Conservation (phyloP, 2,329 filamentous ascomycete species). For the Arthrobotrys sphaeroides region DNA sequence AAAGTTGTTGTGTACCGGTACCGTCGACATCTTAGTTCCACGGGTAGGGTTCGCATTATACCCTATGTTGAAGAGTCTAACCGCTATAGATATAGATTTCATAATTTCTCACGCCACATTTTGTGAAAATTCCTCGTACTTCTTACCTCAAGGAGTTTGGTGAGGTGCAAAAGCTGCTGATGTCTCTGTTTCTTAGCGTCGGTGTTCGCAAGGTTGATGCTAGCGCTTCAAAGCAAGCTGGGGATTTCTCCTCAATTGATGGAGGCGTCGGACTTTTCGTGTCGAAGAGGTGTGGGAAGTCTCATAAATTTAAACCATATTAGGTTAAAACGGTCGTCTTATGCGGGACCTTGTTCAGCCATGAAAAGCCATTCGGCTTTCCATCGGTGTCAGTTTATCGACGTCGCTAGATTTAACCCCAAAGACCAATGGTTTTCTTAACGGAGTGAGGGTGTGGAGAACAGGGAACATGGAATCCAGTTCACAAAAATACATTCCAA, state of each 20-base stretch:
- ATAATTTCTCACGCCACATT: constrained; percentile 19
- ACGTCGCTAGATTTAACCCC: constrained; percentile 38
- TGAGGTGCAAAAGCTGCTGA: not conserved
- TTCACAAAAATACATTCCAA: constrained; percentile 26
- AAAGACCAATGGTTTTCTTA: constrained; percentile 17
- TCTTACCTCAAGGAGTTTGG: constrained; percentile 27
- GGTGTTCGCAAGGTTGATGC: constrained; percentile 44
- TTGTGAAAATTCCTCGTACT: not conserved
- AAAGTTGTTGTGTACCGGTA: constrained; percentile 38
- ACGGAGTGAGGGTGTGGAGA: constrained; percentile 24
- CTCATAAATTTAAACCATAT: constrained; percentile 34
- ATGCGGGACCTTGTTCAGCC: constrained; percentile 30
- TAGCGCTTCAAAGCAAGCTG: constrained; percentile 4
- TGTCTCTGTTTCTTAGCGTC: constrained; percentile 41
- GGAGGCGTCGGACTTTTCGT: not conserved
- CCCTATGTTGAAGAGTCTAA: constrained; percentile 34
- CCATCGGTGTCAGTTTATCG: constrained; percentile 1
- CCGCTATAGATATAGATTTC: not conserved
- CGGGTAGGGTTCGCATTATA: constrained; percentile 51
- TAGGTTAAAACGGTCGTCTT: constrained; percentile 22
- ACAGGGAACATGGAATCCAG: not conserved
- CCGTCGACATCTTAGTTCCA: not conserved
- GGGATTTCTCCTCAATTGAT: not conserved
- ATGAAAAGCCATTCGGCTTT: constrained; percentile 23
- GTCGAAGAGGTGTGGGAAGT: constrained; percentile 21